These are phyloP conservation scores for Chalciporus pseudorubinellus DNA, from an alignment of 768 basidiomycete species.

Conservation along the genomic window DNA sequence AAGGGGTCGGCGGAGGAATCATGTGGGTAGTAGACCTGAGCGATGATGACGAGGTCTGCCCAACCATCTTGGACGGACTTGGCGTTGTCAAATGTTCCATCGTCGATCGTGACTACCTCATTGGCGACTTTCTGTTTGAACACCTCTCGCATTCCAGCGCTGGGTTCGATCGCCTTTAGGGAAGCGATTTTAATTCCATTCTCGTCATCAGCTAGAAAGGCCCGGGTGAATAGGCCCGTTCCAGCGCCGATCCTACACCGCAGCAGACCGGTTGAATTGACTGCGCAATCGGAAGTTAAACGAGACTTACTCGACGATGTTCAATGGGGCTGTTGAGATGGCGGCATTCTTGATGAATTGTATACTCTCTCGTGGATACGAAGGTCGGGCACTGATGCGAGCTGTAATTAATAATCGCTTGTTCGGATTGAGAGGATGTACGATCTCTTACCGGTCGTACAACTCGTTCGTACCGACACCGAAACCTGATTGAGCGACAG, in stretches of 20 bases:
- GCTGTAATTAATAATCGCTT: too few species aligned
- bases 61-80: slow-evolving; percentile 61
- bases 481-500: slow-evolving; percentile 71
- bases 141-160: slow-evolving; percentile 76
- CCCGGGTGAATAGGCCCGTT: slow-evolving; percentile 87
- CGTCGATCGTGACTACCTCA: slow-evolving; percentile 46
- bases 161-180: slow-evolving; percentile 78
- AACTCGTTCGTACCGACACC: slow-evolving; percentile 78
- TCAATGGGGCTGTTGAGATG: slow-evolving; percentile 40
- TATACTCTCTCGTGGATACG: slow-evolving; percentile 69
- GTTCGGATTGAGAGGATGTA: not conserved
- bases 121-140: slow-evolving; percentile 60
- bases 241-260: slow-evolving; percentile 70
- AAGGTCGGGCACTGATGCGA: slow-evolving; percentile 65
- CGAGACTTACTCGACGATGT: slow-evolving; percentile 65
- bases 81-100: slow-evolving; percentile 65
- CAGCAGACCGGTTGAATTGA: not conserved
- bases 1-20: not conserved
- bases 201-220: slow-evolving; percentile 62
- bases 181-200: slow-evolving; percentile 50
- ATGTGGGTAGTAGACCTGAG: slow-evolving; percentile 50
- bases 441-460: slow-evolving; percentile 57
- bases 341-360: slow-evolving; percentile 55
- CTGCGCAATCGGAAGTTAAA: not conserved
- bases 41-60: slow-evolving; percentile 78